Conservation (phyloP, 331 rosid genomes). For the Malus hybrid region DNA sequence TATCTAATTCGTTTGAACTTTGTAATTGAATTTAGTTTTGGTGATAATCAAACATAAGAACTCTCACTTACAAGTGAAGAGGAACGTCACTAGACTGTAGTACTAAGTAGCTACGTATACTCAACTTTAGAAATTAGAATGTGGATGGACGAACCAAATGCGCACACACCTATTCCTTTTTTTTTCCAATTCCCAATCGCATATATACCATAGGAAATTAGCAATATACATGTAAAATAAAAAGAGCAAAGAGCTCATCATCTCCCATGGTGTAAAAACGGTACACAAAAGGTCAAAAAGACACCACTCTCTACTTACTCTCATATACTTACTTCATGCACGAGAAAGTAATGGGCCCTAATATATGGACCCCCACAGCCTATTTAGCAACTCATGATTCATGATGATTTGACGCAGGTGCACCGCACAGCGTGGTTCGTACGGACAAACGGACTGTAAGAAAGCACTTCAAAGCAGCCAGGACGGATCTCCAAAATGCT, state of each 20-base stretch:
- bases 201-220: background rate
- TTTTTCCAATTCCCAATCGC: background rate
- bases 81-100: accelerated
- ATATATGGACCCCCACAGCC: background rate
- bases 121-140: too few species aligned
- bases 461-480: background rate
- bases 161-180: too few species aligned
- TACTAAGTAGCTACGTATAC: too few species aligned
- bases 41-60: too few species aligned
- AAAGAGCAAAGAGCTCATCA: background rate
- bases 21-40: too few species aligned
- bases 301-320: background rate
- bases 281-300: background rate
- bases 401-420: constrained; percentile 2
- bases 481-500: constrained; percentile 18
- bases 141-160: too few species aligned
- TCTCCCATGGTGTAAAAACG: background rate
- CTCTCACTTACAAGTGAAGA: too few species aligned
- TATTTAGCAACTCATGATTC: background rate
- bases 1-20: too few species aligned
- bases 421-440: background rate
- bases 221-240: background rate
- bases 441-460: background rate
- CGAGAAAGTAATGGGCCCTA: too few species aligned
- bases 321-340: background rate